A percentile compares a stretch with the other conserved stretches of the same genome.
Evolutionary conservation across 345 rosid genomes (phyloP).

Genomic region (Laguncularia racemosa): DNA sequence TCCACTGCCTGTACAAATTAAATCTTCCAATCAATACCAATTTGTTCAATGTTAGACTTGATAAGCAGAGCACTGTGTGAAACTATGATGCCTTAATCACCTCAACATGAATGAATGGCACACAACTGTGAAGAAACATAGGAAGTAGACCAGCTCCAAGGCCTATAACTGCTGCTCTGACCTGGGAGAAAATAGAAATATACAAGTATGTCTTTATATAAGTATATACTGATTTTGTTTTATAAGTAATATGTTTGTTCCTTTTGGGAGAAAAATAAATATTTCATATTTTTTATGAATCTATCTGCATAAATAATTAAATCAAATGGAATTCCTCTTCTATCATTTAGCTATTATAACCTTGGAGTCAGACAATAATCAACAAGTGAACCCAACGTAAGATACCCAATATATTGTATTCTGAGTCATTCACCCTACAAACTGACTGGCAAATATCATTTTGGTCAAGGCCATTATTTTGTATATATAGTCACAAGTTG

Average conservation of each 20-base stretch:
- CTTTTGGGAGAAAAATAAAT: not conserved
- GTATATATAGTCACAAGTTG: not conserved
- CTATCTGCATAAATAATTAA: too few species aligned
- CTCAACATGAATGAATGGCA: conserved; percentile 60
- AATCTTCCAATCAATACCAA: conserved; percentile 4
- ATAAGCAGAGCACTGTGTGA: conserved; percentile 4
- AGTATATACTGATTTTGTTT: not conserved
- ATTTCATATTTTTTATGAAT: too few species aligned
- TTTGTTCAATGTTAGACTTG: conserved; percentile 1
- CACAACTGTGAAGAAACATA: conserved; percentile 74
- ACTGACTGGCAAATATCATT: conserved; percentile 1
- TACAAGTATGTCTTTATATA: not conserved
- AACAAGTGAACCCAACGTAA: not conserved
- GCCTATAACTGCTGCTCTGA: conserved; percentile 73
- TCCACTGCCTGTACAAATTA: conserved; percentile 61
- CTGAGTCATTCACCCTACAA: not conserved
- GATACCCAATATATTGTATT: not conserved
- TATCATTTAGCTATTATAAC: too few species aligned
- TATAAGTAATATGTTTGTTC: not conserved
- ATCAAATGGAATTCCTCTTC: too few species aligned
- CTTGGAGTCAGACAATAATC: too few species aligned
- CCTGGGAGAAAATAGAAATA: conserved; percentile 27
- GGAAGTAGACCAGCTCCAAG: conserved; percentile 98
- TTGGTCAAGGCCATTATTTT: not conserved
- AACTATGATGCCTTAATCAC: conserved; percentile 21